Base-by-base conservation (phyloP, 2,329 filamentous ascomycete genomes). In the Alternaria novae-zelandiae region DNA sequence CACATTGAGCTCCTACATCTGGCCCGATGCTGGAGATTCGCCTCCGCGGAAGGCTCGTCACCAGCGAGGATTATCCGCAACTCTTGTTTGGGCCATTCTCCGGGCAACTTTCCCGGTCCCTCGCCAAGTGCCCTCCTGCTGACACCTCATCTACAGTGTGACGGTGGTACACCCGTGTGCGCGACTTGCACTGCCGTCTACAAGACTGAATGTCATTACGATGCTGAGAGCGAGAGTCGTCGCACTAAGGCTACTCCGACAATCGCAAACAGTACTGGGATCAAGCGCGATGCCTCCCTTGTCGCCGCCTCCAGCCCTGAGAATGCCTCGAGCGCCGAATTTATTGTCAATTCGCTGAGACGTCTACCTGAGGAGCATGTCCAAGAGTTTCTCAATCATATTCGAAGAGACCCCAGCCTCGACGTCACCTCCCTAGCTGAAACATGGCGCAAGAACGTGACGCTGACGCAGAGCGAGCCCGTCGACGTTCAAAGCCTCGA, bases 121-220 rank as follows among this genome's bases (percentile, higher is more conserved):
- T 43, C 26, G 23, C 28, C 25, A 45, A 17, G 21, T 47, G 30
- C 32, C 50, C 45, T 44, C 44, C 55, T 63, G 67, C 69, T 72
- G 54, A 73, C 70, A 46, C 20, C 28, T 26, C 41, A n/a, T 25
- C 51, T 26, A 45, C 66, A 86, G 83, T 86, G 85, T 70, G 84
- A 86, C 73, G 84, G 84, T 36, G 76, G 78, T 30, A 74, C 79
- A 12, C 84, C 84, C 32, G 73, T 81, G 7, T 86, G 85, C 73
- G 83, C 83, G 21, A 85, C 84, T 11, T 86, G 85, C 67, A 80
- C 78, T 9, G 82, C 83, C 20, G 83, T 86, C 10, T 86, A 86
- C 72, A 78, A 81, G 56, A 85, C 83, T 11, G 78, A 83, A 45
- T 86, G 85, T 73, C 74, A 68, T 65, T 86, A 86, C 73, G 84